Percentiles rank a stretch among this genome's conserved stretches.
phyloP scores from a whole-genome alignment of 2,329 filamentous ascomycete genomes.

The Dothiorella sarmentorum region DNA sequence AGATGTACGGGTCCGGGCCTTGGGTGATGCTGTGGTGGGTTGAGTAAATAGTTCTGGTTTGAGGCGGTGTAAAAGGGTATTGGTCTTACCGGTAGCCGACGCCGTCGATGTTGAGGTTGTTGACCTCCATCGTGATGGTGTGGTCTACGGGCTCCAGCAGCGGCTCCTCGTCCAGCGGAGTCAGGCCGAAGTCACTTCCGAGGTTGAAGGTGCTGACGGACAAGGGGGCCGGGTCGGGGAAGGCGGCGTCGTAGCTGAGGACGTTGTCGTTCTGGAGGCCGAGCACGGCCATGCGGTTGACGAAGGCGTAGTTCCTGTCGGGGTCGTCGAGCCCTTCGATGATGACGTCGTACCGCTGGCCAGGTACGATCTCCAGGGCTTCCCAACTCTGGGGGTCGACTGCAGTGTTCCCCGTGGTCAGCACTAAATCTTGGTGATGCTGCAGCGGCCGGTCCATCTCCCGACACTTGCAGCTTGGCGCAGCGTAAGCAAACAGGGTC shows the following conservation, averaged over 20 bases:
- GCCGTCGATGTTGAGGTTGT: slow-evolving; percentile 41
- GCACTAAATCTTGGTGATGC: slow-evolving; percentile 23
- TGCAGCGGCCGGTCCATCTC: slow-evolving; percentile 71
- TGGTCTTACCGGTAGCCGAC: slow-evolving; percentile 18
- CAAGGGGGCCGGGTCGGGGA: slow-evolving; percentile 9
- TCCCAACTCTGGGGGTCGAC: slow-evolving; percentile 51
- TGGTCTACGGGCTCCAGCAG: slow-evolving; percentile 45
- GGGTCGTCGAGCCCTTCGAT: slow-evolving; percentile 62
- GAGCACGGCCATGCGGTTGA: slow-evolving; percentile 63
- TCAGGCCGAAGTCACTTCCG: slow-evolving; percentile 62
- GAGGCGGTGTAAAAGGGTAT: not conserved
- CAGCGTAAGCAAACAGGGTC: slow-evolving; percentile 55
- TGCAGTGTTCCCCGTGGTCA: slow-evolving; percentile 21
- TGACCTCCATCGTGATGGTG: slow-evolving; percentile 37
- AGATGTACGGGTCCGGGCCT: slow-evolving; percentile 62
- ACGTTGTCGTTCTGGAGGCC: slow-evolving; percentile 49
- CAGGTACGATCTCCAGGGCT: slow-evolving; percentile 60
- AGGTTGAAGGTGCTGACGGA: slow-evolving; percentile 53
- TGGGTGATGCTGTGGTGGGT: slow-evolving; percentile 30
- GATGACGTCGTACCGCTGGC: slow-evolving; percentile 58
- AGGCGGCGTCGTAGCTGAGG: slow-evolving; percentile 38
- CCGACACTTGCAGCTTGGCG: slow-evolving; percentile 50
- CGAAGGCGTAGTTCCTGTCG: slow-evolving; percentile 62
- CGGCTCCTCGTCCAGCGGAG: slow-evolving; percentile 48
- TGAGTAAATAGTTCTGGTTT: not conserved